Base-by-base conservation (phyloP, 352 stramenopile genomes). In the Pythium apleroticum region DNA sequence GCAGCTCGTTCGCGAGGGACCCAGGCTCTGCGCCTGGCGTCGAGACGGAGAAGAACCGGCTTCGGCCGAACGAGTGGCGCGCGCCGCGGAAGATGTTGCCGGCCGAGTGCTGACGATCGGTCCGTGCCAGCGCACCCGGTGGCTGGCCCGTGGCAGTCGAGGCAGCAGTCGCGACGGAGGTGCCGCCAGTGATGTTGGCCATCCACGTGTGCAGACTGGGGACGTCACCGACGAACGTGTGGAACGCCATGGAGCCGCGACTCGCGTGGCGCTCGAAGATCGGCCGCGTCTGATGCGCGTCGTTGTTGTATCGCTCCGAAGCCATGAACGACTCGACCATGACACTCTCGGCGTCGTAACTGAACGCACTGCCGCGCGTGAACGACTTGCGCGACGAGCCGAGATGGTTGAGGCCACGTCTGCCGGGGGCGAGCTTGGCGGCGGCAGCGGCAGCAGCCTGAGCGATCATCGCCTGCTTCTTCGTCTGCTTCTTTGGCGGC, bases 321-420 rank as follows among this genome's bases (percentile, higher is more conserved):
- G 86, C 81, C 76, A 96, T 91, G 73, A 91, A 96, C 30, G 85
- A 91, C 69, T 95, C 84, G 27, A 93, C 88, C 88, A 96, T 95
- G 41, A 96, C 83, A 74, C 82, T 91, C 63, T 96, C 88, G 22
- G 88, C 86, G 35, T 96, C 88, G 74, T 96, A 96, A 66, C 88
- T 95, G 71, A 96, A 96, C 5, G 88, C 88, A 53, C 76, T 91
- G 50, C 88, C 88, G 52, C 88, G 81, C 27, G 75, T 81, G 24
- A 75, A 53, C 65, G 79, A 73, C 59, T 66, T 64, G 45, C 68
- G 71, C 14, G 69, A 46, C 49, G 55, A 63, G 35, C 57, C 65
- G 10, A 46, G 14, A 5, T 9, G 15, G 39, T 46, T 46, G 8
- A 66, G 28, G 30, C 52, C 49, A 53, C 58, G 43, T 49, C 58